Base-by-base conservation (phyloP, 306 rosid species). In the Cucurbita argyrosperma region DNA sequence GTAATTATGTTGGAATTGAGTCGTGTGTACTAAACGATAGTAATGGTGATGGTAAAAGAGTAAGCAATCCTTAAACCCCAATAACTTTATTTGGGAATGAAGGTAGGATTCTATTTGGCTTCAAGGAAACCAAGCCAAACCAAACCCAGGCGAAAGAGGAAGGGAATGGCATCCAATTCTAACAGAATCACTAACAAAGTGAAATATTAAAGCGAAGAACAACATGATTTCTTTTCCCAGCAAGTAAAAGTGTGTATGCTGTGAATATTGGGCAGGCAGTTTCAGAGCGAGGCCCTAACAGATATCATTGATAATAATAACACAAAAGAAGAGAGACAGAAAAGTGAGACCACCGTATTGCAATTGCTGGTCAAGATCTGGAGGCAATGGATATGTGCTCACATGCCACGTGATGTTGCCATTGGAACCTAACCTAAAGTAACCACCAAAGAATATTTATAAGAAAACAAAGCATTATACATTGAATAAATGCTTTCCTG, bases 331-430 rank as follows among this genome's bases (percentile, higher is more conserved):
- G 46, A 64, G 51, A 40, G 50, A 62, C 21, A 62, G 70, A 40
- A 64, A 64, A 64, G 51, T 40, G 26, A 40, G 71, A 63, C 8
- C 71, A 64, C 71, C 71, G 47, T 37, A 62, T 37, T 38, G 68
- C 3, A 14, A 62, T 37, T 16, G 68, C 3, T 64, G 51, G 71
- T 64, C 71, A 40, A 64, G 71, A 64, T 64, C 71, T 64, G 51
- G 30, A 64, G 30, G 51, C 16, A n/a, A 64, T 1, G 16, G 16
- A 40, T 40, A 14, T 50, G 54, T 64, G 30, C 15, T 14, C 71
- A 64, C 71, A 18, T 42, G 71, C 50, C 71, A 64, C 51, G 71
- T 64, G 71, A 64, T 39, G 67, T 18, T 40, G 15, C 71, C 71
- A 64, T 18, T n/a, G 49, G 30, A 64, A 40, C 51, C 35, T 40